Base-by-base conservation (phyloP, 2,329 filamentous ascomycete species). In the Hypocreales sp. region DNA sequence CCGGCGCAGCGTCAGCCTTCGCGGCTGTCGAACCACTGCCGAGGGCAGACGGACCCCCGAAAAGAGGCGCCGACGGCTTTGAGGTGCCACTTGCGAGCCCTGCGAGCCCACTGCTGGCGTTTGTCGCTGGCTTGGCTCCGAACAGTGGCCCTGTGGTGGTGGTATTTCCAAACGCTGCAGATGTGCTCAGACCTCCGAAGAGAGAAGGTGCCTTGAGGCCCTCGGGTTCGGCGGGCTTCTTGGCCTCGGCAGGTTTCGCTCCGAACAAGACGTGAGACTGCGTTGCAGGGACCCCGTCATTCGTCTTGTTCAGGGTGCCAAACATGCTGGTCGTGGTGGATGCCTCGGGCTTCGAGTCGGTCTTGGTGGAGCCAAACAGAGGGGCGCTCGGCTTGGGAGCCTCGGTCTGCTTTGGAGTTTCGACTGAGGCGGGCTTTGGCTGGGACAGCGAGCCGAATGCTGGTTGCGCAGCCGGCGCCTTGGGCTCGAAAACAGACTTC, bases 221-320 rank as follows among this genome's bases (percentile, higher is more conserved):
- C 9, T 40, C 40, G 5, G 33, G 26, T 7, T 26, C 28, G 11
- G 38, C 27, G 5, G 44, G 25, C 29, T 50, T 50, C 17, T 44
- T 34, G 10, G 39, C 24, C 25, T 47, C 46, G 6, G 40, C 26
- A 20, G 48, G 34, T 28, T 51, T 51, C 3, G 42, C 35, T 8
- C 50, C 48, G 21, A 58, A 58, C 5, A 56, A 38, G 2, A 46
- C 45, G 6, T 48, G 39, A 9, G 45, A 40, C 31, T 47, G 42
- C 4, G 18, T 13, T 16, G 25, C 15, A 11, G 40, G 29, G 13
- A 46, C 28, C 15, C 52, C 15, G 16, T 28, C 29, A 15, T 9
- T 14, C 8, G 23, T 7, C 26, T 33, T 31, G 9, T 20, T 27
- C 15, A 31, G 29, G 6, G 36, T 34, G 13, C 55, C 58, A 35